Conservation (phyloP, 805 yeast genomes). For the Sugiyamaella mastotermitis region DNA sequence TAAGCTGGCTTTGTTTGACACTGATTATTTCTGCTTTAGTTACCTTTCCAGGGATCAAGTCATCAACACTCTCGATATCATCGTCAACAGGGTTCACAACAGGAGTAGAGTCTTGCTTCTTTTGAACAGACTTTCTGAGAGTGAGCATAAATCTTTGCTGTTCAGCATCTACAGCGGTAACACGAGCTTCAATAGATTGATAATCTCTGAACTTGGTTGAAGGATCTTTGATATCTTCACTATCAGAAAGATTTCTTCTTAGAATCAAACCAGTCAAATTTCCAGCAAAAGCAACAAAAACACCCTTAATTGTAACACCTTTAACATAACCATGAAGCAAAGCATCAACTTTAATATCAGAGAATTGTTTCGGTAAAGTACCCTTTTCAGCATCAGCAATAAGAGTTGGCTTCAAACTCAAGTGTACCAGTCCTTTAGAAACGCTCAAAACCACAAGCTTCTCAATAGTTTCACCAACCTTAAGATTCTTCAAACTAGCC, state of each 20-base stretch:
- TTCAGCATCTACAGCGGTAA: constrained; percentile 61
- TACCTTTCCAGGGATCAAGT: constrained; percentile 48
- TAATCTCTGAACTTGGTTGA: constrained; percentile 48
- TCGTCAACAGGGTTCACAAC: constrained; percentile 47
- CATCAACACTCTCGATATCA: constrained; percentile 58
- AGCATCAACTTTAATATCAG: constrained; percentile 49
- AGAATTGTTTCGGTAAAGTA: constrained; percentile 51
- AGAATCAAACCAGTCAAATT: constrained; percentile 77
- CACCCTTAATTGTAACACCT: constrained; percentile 71
- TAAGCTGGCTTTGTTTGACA: constrained; percentile 66
- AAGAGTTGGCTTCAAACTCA: constrained; percentile 61
- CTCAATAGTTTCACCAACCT: constrained; percentile 53
- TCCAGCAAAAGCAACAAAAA: constrained; percentile 77
- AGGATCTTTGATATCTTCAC: constrained; percentile 46
- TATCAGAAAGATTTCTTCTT: constrained; percentile 53
- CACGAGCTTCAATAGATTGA: constrained; percentile 68
- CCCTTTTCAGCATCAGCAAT: constrained; percentile 53
- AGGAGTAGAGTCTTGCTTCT: not conserved
- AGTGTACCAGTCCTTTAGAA: constrained; percentile 52
- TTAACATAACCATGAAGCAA: constrained; percentile 68
- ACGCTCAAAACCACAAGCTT: constrained; percentile 57
- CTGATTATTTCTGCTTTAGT: constrained; percentile 57
- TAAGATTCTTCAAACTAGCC: constrained; percentile 52
- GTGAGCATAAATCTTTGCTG: constrained; percentile 67
- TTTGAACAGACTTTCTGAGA: constrained; percentile 32